phyloP scores from a whole-genome alignment of 192 early-diverging fungal genomes.

The Pilaira anomala region DNA sequence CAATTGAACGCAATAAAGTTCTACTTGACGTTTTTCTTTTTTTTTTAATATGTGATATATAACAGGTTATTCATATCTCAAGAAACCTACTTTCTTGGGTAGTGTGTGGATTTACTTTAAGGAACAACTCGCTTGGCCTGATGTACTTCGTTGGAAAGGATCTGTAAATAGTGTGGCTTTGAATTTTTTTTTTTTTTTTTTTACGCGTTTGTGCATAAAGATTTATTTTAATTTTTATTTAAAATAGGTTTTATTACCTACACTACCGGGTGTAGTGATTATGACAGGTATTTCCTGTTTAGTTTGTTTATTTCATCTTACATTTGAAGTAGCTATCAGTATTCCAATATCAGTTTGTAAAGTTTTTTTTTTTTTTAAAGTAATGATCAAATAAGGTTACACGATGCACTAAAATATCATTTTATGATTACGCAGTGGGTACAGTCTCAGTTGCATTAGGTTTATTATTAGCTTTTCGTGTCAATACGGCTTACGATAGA shows the following conservation, averaged over 20 bases:
- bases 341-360: conserved; percentile 25
- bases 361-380: background rate
- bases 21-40: background rate
- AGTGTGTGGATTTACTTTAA: conserved; percentile 4
- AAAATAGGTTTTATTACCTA: conserved; percentile 28
- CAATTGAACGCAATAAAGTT: background rate
- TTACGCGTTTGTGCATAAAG: too few species aligned
- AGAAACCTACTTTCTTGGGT: background rate
- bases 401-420: background rate
- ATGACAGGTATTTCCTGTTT: conserved; percentile 20
- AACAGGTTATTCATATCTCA: conserved; percentile 10
- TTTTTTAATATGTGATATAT: background rate
- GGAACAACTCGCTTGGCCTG: conserved; percentile 25
- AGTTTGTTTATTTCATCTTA: conserved; percentile 13
- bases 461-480: conserved; percentile 80
- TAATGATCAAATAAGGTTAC: background rate
- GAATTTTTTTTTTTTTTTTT: too few species aligned
- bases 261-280: conserved; percentile 19
- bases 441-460: conserved; percentile 55
- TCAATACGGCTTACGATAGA: conserved; percentile 72
- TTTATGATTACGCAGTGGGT: conserved; percentile 26
- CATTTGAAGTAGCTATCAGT: conserved; percentile 16
- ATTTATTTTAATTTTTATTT: too few species aligned
- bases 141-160: conserved; percentile 33
- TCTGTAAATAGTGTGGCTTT: conserved; percentile 19